Conservation (phyloP, 495 filamentous ascomycete species). For the Neurospora tetraspora region DNA sequence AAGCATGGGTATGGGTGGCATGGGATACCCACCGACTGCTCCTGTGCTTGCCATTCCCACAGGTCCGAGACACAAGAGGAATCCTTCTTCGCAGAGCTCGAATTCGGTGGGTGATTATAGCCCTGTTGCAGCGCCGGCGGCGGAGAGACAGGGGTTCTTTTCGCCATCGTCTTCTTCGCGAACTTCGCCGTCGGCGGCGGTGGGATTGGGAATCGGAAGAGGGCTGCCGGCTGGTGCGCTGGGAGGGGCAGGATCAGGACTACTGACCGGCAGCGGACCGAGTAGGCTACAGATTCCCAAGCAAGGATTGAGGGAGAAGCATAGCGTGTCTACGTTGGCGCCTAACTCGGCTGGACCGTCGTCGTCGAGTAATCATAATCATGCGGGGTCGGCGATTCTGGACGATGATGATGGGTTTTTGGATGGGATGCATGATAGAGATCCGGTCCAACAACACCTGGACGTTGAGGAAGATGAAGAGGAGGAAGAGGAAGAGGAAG, state of each 20-base stretch:
- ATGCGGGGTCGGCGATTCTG: constrained; percentile 9
- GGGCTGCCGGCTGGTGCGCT: no score
- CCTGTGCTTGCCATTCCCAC: neutral
- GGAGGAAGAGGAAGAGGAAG: constrained; percentile 16
- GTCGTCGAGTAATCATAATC: neutral
- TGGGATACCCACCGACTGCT: neutral
- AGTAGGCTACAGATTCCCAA: neutral
- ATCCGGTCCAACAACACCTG: neutral
- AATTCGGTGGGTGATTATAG: constrained; percentile 32
- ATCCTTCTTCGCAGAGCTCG: constrained; percentile 31
- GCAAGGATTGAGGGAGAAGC: constrained; percentile 32
- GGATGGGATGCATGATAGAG: neutral
- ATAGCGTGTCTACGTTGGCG: constrained; percentile 44
- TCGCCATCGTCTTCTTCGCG: constrained; percentile 1
- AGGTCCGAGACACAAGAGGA: constrained; percentile 25
- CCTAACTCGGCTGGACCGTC: constrained; percentile 35
- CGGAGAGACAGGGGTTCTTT: constrained; percentile 1
- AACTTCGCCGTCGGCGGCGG: neutral
- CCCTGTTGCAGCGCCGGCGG: constrained; percentile 2
- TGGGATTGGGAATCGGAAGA: no score
- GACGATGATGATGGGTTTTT: constrained; percentile 3
- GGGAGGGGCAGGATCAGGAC: no score
- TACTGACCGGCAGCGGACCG: neutral
- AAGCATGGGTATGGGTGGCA: no score
- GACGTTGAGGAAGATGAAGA: constrained; percentile 8